These are phyloP conservation scores for Pyrenophora graminea DNA, from an alignment of 2,329 filamentous ascomycete genomes.

Conservation along the genomic window DNA sequence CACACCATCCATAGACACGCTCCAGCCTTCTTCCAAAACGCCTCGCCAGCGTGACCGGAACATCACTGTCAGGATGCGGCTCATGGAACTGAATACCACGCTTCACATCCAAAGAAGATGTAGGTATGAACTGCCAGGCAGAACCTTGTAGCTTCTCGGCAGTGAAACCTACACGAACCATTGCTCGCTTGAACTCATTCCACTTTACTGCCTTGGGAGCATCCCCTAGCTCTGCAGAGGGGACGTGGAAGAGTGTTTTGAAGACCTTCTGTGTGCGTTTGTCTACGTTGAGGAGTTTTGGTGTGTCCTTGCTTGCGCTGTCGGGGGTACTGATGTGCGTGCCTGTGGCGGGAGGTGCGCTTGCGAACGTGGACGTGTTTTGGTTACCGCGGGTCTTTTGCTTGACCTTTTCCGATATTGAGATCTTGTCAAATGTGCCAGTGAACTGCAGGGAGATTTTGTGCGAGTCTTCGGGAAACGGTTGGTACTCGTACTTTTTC, in stretches of 20 bases:
- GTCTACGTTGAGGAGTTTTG: no score
- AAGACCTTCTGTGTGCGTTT: background rate
- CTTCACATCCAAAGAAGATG: constrained; percentile 43
- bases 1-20: constrained; percentile 4
- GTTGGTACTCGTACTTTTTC: no score
- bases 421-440: no score
- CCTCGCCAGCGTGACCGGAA: constrained; percentile 54
- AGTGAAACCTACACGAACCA: constrained; percentile 56
- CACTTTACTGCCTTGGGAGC: constrained; percentile 56
- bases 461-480: no score
- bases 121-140: constrained; percentile 59
- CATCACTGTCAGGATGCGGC: constrained; percentile 60
- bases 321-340: background rate
- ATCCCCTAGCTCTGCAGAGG: constrained; percentile 19
- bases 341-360: constrained; percentile 1
- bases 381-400: no score
- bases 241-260: background rate
- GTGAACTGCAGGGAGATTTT: no score
- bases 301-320: no score
- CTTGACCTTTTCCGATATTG: no score
- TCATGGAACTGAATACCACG: constrained; percentile 64
- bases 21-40: constrained; percentile 54
- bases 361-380: no score
- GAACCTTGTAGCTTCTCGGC: constrained; percentile 64
- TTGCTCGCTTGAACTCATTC: constrained; percentile 59